Evolutionary conservation across 345 rosid genomes (phyloP), one percentile per base, ranked within the genome.

Genomic region (Hibiscus trionum): DNA sequence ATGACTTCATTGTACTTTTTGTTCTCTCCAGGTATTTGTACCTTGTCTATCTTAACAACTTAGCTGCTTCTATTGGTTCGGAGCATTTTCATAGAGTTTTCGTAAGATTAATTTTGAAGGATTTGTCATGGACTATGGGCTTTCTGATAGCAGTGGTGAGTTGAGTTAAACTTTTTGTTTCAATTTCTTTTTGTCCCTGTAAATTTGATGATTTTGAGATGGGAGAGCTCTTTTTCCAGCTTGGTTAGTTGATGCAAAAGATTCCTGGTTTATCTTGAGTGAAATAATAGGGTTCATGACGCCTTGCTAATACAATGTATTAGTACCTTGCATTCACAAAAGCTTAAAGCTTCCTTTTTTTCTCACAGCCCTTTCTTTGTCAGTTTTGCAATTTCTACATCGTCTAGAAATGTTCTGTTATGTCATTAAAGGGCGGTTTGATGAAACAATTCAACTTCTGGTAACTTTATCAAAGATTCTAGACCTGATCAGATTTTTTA

Each of bases 101-200:
- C 46, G 52, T 58, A 27, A 52, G 63, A 24, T 52, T 52, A 7
- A 7, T 49, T 55, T 53, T 24, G 61, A 47, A 61, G 69, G 69
- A 66, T 57, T 75, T 44, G 72, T 46, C 56, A 89, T 87, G 91
- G 86, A 86, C 73, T 89, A 82, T 76, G 90, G 80, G 50, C 78
- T 82, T 78, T 89, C 90, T 57, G 91, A 89, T 65, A 89, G 91
- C 79, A 89, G 94, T 71, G 90, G 94, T 87, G 72, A 80, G 91
- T 78, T 63, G 64, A 17, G 42, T 16, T 77, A 61, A 76, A 61
- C 16, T 37, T 46, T 68, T 3, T 5, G 4, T 53, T 75, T 61
- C 19, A 72, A 11, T 26, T 31, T 39, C 37, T 8, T 37, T 29
- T 8, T 21, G 0, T 21, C 39, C 29, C 3, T 10, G 15, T 67